Evolutionary conservation across 176 grass and related monocot genomes (phyloP).

Genomic region (Carex kokanica): DNA sequence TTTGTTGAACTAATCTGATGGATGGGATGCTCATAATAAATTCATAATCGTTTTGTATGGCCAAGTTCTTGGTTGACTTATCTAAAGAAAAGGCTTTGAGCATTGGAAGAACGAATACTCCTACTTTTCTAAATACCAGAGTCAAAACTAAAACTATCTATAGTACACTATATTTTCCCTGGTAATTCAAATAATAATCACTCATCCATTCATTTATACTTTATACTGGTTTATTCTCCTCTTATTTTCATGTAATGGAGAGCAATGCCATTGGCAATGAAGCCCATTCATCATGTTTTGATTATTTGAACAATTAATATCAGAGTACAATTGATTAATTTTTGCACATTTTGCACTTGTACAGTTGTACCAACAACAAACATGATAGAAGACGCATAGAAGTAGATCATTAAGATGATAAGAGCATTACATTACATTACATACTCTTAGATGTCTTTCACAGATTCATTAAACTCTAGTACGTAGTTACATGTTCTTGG

Average conservation of each 20-base stretch:
- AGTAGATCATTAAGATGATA: not conserved
- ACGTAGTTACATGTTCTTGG: constrained; percentile 7
- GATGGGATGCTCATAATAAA: not conserved
- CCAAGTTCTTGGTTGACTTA: not conserved
- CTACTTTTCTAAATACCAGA: not conserved
- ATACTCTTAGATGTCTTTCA: not conserved
- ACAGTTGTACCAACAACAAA: not conserved
- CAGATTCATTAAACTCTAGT: not conserved
- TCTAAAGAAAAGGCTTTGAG: not conserved
- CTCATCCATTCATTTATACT: not conserved
- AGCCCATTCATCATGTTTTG: not conserved
- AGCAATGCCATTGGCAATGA: not conserved
- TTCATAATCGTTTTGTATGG: not conserved
- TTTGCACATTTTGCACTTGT: not conserved
- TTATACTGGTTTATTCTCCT: not conserved
- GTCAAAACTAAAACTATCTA: not conserved
- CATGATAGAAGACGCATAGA: not conserved
- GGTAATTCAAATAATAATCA: not conserved
- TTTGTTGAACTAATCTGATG: not conserved
- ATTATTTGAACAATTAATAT: not conserved
- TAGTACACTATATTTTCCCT: not conserved
- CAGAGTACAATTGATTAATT: too few species aligned
- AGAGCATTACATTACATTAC: not conserved
- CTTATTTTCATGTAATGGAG: not conserved
- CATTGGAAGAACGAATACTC: not conserved